phyloP scores from a whole-genome alignment of 805 yeast genomes.

The Aciculoconidium aculeatum region DNA sequence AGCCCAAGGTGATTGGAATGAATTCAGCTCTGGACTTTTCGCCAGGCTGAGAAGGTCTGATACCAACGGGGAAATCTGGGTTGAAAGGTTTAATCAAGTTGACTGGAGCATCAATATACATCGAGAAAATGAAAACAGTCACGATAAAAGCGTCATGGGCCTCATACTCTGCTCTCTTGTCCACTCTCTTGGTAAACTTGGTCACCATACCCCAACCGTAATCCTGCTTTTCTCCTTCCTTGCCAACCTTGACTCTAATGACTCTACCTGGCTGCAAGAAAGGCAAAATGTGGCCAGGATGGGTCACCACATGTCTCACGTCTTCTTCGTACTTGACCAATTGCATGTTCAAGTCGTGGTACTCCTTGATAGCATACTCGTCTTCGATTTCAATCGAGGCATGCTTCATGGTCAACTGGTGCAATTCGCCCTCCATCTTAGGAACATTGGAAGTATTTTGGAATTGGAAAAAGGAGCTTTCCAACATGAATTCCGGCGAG shows the following conservation, averaged over 20 bases:
- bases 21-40: constrained; percentile 71
- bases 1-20: constrained; percentile 78
- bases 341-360: constrained; percentile 74
- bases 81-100: constrained; percentile 71
- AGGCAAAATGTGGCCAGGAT: constrained; percentile 80
- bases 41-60: constrained; percentile 72
- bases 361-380: constrained; percentile 68
- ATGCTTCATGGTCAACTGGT: constrained; percentile 45
- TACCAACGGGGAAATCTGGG: constrained; percentile 81
- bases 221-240: constrained; percentile 47
- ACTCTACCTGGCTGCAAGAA: constrained; percentile 89
- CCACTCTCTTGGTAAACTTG: constrained; percentile 63
- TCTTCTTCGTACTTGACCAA: constrained; percentile 67
- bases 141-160: constrained; percentile 91
- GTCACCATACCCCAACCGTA: constrained; percentile 98
- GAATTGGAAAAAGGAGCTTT: constrained; percentile 89
- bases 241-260: constrained; percentile 55
- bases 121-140: constrained; percentile 71
- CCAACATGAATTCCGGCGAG: constrained; percentile 96
- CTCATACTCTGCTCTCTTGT: constrained; percentile 55
- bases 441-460: constrained; percentile 94
- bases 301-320: constrained; percentile 75
- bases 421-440: constrained; percentile 59
- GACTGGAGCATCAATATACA: constrained; percentile 80
- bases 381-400: constrained; percentile 50